phyloP scores from a whole-genome alignment of 2,329 filamentous ascomycete genomes.

The Venturia asperata region DNA sequence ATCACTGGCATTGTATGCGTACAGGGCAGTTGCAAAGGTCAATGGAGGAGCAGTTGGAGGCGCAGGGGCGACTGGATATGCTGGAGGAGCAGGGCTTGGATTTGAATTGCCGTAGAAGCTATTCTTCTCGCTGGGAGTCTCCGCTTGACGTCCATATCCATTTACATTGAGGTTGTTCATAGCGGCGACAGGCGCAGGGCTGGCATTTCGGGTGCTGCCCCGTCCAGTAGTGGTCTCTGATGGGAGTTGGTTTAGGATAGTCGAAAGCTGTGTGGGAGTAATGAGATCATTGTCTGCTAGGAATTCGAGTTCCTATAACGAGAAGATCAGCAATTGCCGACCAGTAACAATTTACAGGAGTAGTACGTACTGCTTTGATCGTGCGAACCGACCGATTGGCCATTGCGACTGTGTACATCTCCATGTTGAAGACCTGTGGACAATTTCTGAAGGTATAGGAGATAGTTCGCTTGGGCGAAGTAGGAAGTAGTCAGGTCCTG shows the following conservation, averaged over 20 bases:
- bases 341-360: constrained; percentile 15
- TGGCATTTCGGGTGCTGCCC: constrained; percentile 27
- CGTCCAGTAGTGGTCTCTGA: constrained; percentile 50
- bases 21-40: constrained; percentile 70
- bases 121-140: constrained; percentile 30
- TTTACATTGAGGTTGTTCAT: constrained; percentile 30
- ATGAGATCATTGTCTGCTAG: constrained; percentile 79
- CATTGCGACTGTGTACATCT: constrained; percentile 49
- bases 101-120: constrained; percentile 39
- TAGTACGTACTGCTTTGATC: constrained; percentile 67
- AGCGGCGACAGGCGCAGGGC: constrained; percentile 27
- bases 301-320: constrained; percentile 73
- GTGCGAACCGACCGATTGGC: constrained; percentile 79
- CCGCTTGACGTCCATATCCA: constrained; percentile 7
- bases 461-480: not conserved
- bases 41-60: constrained; percentile 50
- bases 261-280: constrained; percentile 64
- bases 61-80: constrained; percentile 43
- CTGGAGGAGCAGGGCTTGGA: constrained; percentile 44
- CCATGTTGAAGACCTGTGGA: constrained; percentile 22
- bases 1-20: constrained; percentile 73
- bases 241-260: constrained; percentile 68
- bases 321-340: constrained; percentile 18
- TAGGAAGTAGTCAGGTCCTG: not conserved
- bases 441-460: not conserved